Conservation (phyloP, 1,139 yeast genomes). For the Geotrichum candidum region DNA sequence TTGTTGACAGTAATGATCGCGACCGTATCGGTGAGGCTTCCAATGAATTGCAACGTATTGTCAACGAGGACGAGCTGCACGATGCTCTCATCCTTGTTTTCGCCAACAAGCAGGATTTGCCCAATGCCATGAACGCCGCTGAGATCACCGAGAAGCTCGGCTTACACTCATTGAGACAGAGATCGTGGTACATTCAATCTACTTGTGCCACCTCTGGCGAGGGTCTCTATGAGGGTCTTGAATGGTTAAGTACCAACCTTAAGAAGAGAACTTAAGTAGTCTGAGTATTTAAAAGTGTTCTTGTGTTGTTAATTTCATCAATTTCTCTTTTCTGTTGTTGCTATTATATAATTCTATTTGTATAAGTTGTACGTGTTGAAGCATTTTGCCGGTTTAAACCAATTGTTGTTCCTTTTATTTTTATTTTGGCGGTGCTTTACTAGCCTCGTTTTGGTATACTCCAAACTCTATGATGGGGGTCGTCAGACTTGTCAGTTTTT, state of each 20-base stretch:
- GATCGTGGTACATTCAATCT: constrained; percentile 94
- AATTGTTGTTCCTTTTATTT: neutral
- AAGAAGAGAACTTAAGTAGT: constrained; percentile 42
- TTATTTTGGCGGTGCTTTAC: neutral
- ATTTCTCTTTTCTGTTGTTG: neutral
- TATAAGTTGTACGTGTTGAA: neutral
- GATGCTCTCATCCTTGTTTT: constrained; percentile 65
- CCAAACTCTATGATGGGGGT: neutral
- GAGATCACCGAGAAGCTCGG: constrained; percentile 91
- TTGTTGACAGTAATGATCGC: constrained; percentile 89
- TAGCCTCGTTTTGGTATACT: neutral
- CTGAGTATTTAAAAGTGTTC: neutral
- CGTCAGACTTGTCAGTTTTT: neutral
- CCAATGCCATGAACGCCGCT: constrained; percentile 93
- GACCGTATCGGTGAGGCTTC: constrained; percentile 91
- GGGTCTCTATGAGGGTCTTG: constrained; percentile 91
- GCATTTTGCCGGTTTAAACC: neutral
- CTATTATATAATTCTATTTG: neutral
- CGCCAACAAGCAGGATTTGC: constrained; percentile 91
- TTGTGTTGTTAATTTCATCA: constrained; percentile 3
- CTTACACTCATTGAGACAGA: constrained; percentile 84
- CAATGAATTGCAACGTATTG: constrained; percentile 90
- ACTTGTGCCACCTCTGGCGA: constrained; percentile 94
- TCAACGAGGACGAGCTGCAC: constrained; percentile 88
- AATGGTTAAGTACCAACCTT: constrained; percentile 54